Conservation (phyloP, 2,329 filamentous ascomycete species). For the Colletotrichum higginsianum region DNA sequence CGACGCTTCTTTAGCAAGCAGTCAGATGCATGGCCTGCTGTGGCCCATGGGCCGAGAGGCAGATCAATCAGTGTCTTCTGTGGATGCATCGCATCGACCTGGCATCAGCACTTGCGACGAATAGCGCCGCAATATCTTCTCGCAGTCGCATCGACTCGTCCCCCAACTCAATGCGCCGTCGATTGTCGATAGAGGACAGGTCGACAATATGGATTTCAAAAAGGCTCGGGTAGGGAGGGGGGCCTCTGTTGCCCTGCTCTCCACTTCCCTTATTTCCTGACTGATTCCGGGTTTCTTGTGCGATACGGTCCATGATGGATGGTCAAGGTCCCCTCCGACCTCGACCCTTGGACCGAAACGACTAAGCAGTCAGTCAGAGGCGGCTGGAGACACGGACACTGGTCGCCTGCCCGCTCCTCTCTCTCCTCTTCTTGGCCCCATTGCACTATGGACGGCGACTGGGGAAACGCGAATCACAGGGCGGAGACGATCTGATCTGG, state of each 20-base stretch:
- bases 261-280: conserved; percentile 13
- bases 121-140: conserved; percentile 34
- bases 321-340: conserved; percentile 31
- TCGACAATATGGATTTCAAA: background rate
- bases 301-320: conserved; percentile 23
- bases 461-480: conserved; percentile 41
- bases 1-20: conserved; percentile 41
- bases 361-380: conserved; percentile 33
- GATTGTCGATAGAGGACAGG: background rate
- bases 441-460: conserved; percentile 34
- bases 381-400: conserved; percentile 34
- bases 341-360: conserved; percentile 32
- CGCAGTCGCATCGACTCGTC: conserved; percentile 17
- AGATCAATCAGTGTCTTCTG: conserved; percentile 18
- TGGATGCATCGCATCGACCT: conserved; percentile 34
- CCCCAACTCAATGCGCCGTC: conserved; percentile 15
- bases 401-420: conserved; percentile 27
- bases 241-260: conserved; percentile 27
- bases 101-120: conserved; percentile 41
- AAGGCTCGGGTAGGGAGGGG: conserved; percentile 21
- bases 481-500: conserved; percentile 40
- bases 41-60: background rate
- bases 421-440: conserved; percentile 36
- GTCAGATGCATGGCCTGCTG: conserved; percentile 16
- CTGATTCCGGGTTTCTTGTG: conserved; percentile 6